A percentile compares a stretch with the other conserved stretches of the same genome.
These are phyloP conservation scores for Ambrosia artemisiifolia DNA, from an alignment of 129 eudicot genomes.

Conservation along the genomic window DNA sequence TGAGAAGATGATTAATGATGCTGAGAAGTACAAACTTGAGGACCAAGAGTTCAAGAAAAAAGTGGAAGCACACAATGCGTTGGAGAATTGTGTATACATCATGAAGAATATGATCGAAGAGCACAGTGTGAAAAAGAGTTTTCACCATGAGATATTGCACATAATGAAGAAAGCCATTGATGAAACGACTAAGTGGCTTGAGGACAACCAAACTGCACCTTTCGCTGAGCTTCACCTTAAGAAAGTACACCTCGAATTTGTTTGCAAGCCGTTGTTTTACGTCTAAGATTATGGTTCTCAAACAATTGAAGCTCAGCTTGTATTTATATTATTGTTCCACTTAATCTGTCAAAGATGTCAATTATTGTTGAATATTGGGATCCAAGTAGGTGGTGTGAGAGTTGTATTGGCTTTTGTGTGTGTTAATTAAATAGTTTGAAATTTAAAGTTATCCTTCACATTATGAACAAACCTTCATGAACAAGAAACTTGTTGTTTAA, in stretches of 20 bases:
- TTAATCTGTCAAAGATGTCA: neutral
- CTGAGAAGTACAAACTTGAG: neutral
- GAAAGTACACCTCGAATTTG: constrained; percentile 1
- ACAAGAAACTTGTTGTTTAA: too few relatives aligned
- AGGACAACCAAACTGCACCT: neutral
- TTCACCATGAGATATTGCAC: neutral
- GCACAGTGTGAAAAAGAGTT: neutral
- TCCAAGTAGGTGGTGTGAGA: neutral
- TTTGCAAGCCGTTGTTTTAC: neutral
- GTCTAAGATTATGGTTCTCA: neutral
- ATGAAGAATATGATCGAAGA: neutral
- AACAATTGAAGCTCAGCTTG: neutral
- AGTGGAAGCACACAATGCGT: neutral
- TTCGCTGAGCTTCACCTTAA: neutral
- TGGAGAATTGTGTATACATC: constrained; percentile 7
- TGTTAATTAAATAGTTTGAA: too few relatives aligned
- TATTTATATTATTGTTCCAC: neutral
- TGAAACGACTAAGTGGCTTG: neutral
- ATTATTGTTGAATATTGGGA: neutral
- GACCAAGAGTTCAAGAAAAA: constrained; percentile 13
- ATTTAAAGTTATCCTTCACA: neutral
- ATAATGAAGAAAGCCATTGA: neutral
- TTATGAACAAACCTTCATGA: too few relatives aligned
- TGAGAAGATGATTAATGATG: constrained; percentile 17
- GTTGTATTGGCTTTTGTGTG: too few relatives aligned